phyloP scores from a whole-genome alignment of 2,329 filamentous ascomycete genomes.

The Dothistroma pini region DNA sequence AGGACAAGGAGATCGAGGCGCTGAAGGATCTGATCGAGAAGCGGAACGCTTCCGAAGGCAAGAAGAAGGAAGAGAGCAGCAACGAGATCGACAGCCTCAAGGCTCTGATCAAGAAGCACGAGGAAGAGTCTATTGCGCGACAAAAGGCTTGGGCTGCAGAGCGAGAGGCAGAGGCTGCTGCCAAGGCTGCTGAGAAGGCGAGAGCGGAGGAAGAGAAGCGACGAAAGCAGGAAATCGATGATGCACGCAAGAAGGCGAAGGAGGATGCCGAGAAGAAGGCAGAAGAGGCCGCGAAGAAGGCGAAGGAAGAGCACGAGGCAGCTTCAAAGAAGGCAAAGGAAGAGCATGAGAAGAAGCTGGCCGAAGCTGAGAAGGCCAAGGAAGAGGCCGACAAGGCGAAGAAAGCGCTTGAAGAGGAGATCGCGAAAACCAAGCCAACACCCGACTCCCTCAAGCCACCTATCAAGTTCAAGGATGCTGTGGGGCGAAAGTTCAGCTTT shows the following conservation, averaged over 20 bases:
- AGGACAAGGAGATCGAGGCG: constrained; percentile 22
- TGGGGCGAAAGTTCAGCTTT: constrained; percentile 89
- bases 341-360: constrained; percentile 52
- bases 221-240: constrained; percentile 41
- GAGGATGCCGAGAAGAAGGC: constrained; percentile 41
- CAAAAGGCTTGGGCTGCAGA: constrained; percentile 28
- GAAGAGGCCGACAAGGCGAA: constrained; percentile 50
- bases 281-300: constrained; percentile 46
- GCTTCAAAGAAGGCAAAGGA: constrained; percentile 46
- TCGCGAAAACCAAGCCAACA: constrained; percentile 45
- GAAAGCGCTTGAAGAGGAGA: constrained; percentile 47
- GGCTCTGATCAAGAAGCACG: constrained; percentile 41
- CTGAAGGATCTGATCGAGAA: constrained; percentile 24
- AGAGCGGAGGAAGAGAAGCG: constrained; percentile 51
- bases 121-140: constrained; percentile 34
- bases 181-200: constrained; percentile 29
- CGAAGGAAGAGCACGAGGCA: constrained; percentile 6
- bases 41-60: constrained; percentile 7
- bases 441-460: constrained; percentile 63
- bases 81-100: constrained; percentile 35
- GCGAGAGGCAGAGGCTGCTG: constrained; percentile 33
- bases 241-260: constrained; percentile 45
- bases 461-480: constrained; percentile 86
- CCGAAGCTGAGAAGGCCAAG: constrained; percentile 49
- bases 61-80: constrained; percentile 23